These are phyloP conservation scores for Termitomyces sp. DNA, from an alignment of 768 basidiomycete genomes.

Conservation along the genomic window DNA sequence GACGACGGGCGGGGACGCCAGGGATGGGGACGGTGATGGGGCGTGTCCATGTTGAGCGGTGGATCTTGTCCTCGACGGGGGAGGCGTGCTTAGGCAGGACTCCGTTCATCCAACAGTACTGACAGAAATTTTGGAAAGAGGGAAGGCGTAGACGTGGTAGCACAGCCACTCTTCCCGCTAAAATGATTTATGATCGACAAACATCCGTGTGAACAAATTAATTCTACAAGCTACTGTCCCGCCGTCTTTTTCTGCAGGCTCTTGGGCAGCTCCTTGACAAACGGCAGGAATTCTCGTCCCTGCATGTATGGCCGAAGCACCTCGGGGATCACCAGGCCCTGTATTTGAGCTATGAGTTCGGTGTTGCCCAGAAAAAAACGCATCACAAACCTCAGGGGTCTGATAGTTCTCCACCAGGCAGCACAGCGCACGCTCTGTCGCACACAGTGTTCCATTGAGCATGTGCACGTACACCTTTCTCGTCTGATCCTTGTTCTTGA, in stretches of 20 bases:
- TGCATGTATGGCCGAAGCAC: conserved; percentile 94
- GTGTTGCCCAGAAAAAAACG: conserved; percentile 1
- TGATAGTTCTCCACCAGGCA: conserved; percentile 99
- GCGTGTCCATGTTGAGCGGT: conserved; percentile 45
- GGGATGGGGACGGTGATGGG: conserved; percentile 58
- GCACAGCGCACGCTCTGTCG: conserved; percentile 94
- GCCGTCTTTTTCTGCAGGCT: conserved; percentile 68
- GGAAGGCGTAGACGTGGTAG: conserved; percentile 15
- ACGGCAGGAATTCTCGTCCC: conserved; percentile 86
- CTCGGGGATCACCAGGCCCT: conserved; percentile 91
- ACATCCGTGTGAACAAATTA: neutral
- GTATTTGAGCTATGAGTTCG: conserved; percentile 8
- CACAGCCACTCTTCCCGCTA: conserved; percentile 18
- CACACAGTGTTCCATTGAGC: conserved; percentile 97
- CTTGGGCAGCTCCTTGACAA: conserved; percentile 80
- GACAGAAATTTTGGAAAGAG: neutral
- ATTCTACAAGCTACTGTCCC: neutral
- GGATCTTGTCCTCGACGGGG: conserved; percentile 39
- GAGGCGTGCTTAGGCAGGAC: conserved; percentile 41
- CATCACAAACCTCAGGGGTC: conserved; percentile 74
- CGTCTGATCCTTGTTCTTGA: conserved; percentile 87
- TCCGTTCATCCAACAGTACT: conserved; percentile 21
- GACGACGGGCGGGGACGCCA: conserved; percentile 50
- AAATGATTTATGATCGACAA: neutral
- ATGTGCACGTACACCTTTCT: conserved; percentile 97